phyloP scores from a whole-genome alignment of 768 basidiomycete genomes.

The Phallus indusiatus region DNA sequence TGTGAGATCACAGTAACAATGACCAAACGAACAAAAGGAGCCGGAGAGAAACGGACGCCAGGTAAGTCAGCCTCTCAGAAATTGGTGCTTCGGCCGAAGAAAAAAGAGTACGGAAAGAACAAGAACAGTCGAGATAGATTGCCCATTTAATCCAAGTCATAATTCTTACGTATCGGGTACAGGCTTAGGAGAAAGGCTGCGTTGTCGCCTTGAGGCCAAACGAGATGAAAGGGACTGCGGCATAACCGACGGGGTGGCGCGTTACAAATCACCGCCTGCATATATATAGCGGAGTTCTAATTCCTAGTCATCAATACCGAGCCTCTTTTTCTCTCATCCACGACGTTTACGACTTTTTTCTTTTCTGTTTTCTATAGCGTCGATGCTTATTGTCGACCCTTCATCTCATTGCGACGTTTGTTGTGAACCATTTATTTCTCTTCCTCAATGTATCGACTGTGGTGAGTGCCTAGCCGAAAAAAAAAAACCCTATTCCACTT shows the following conservation, averaged over 20 bases:
- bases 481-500: background rate
- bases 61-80: background rate
- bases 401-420: conserved; percentile 10
- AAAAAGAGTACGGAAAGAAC: too few relatives aligned
- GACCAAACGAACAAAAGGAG: background rate
- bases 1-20: background rate
- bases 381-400: conserved; percentile 7
- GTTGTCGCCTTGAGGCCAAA: background rate
- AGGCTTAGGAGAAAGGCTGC: background rate
- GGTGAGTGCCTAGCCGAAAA: conserved; percentile 1
- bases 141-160: background rate
- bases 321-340: background rate
- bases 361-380: background rate
- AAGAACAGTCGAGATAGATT: background rate
- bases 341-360: background rate
- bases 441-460: conserved; percentile 9
- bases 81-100: background rate
- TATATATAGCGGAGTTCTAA: background rate
- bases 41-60: background rate
- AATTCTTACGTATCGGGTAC: background rate
- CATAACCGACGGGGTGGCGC: background rate
- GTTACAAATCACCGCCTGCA: background rate
- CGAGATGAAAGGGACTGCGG: background rate
- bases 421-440: conserved; percentile 7
- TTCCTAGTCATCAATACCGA: background rate